Evolutionary conservation across 768 basidiomycete genomes (phyloP).

Genomic region (Sistotremastrum suecicum): DNA sequence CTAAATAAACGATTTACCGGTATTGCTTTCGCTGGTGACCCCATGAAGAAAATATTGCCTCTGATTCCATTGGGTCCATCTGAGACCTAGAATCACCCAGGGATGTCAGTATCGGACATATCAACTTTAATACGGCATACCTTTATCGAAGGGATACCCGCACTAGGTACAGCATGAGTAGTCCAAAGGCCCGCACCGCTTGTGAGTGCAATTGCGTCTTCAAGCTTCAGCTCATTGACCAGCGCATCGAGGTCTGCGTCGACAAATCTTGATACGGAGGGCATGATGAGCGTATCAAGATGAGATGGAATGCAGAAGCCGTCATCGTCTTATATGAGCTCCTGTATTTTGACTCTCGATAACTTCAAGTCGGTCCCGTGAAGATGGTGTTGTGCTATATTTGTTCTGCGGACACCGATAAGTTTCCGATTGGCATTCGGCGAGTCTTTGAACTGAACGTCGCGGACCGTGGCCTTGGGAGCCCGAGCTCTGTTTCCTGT

Average conservation of each 20-base stretch:
- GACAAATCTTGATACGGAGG: constrained; percentile 46
- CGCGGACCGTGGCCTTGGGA: too few species aligned
- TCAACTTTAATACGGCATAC: constrained; percentile 16
- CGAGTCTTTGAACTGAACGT: too few species aligned
- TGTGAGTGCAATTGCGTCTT: constrained; percentile 59
- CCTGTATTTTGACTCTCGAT: too few species aligned
- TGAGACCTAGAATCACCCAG: constrained; percentile 32
- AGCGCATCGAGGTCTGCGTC: constrained; percentile 46
- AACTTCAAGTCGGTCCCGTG: too few species aligned
- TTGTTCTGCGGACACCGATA: too few species aligned
- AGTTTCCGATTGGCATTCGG: too few species aligned
- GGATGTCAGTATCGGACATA: neutral
- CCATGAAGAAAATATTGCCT: constrained; percentile 69
- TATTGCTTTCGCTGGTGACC: constrained; percentile 67
- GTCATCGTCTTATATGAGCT: too few species aligned
- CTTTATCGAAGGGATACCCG: constrained; percentile 62
- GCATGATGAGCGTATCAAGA: too few species aligned
- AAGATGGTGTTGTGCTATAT: too few species aligned
- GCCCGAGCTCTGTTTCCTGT: too few species aligned
- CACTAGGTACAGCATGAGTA: constrained; percentile 46
- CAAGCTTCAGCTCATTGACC: constrained; percentile 49
- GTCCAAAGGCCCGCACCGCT: constrained; percentile 79
- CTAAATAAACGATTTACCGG: constrained; percentile 27
- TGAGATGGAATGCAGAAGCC: too few species aligned
- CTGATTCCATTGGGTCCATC: constrained; percentile 70